phyloP scores from a whole-genome alignment of 495 filamentous ascomycete species.

The Neurospora sp. region DNA sequence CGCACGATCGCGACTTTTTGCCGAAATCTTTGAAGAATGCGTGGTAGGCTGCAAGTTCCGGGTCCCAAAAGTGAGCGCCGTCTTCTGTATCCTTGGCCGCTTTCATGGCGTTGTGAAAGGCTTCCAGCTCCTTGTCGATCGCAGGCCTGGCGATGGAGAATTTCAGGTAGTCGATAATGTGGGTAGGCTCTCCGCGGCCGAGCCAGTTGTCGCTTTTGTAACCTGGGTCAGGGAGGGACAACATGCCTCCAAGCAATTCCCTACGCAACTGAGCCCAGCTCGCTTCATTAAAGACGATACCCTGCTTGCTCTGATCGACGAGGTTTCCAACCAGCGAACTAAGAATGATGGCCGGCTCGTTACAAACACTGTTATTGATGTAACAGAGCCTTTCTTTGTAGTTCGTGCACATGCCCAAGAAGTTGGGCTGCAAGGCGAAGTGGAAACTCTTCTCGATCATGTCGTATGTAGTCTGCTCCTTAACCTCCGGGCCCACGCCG shows the following conservation, averaged over 20 bases:
- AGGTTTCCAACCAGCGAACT: constrained; percentile 65
- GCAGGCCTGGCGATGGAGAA: constrained; percentile 49
- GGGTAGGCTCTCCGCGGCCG: constrained; percentile 31
- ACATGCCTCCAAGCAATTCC: constrained; percentile 25
- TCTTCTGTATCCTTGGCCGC: constrained; percentile 11
- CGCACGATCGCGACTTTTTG: constrained; percentile 18
- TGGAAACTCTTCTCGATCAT: constrained; percentile 48
- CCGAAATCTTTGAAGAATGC: constrained; percentile 20
- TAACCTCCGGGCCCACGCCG: background rate
- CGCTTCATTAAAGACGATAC: constrained; percentile 51
- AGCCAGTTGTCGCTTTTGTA: constrained; percentile 28
- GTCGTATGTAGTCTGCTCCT: constrained; percentile 17
- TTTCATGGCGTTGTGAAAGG: constrained; percentile 30
- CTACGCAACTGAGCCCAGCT: constrained; percentile 45
- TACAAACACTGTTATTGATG: constrained; percentile 43
- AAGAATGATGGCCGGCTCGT: constrained; percentile 45
- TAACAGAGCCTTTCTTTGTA: constrained; percentile 68
- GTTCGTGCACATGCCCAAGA: constrained; percentile 65
- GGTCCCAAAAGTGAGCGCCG: constrained; percentile 28
- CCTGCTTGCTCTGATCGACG: constrained; percentile 75
- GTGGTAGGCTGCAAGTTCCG: constrained; percentile 38
- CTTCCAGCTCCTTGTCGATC: constrained; percentile 37
- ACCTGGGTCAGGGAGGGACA: constrained; percentile 28
- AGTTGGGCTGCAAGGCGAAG: constrained; percentile 55
- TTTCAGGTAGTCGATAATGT: constrained; percentile 67